Conservation (phyloP, 1,139 yeast species). For the Yueomyces sp. region DNA sequence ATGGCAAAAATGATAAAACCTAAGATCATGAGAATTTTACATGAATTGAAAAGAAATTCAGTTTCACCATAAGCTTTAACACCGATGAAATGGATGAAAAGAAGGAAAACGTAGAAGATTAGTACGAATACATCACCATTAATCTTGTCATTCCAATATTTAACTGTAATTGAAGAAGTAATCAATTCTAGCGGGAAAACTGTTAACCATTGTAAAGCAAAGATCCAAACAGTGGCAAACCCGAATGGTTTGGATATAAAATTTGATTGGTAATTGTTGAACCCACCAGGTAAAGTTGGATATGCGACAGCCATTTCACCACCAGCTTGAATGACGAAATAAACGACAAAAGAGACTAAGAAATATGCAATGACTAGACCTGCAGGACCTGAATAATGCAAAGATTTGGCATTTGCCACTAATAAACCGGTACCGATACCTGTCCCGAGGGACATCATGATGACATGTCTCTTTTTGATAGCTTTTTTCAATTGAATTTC, state of each 20-base stretch:
- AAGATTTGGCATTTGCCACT: constrained; percentile 59
- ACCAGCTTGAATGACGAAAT: constrained; percentile 59
- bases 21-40: constrained; percentile 44
- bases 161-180: constrained; percentile 58
- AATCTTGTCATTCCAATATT: constrained; percentile 45
- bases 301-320: constrained; percentile 72
- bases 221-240: constrained; percentile 68
- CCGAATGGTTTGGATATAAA: constrained; percentile 67
- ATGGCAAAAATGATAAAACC: constrained; percentile 54
- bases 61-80: constrained; percentile 63
- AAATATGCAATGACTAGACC: constrained; percentile 57
- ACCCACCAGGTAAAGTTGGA: constrained; percentile 64
- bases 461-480: constrained; percentile 34
- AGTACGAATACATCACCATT: constrained; percentile 55
- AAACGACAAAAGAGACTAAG: constrained; percentile 52
- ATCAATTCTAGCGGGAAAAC: constrained; percentile 66
- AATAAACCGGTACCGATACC: constrained; percentile 69
- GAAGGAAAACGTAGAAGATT: constrained; percentile 43
- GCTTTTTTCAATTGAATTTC: constrained; percentile 28
- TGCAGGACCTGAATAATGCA: constrained; percentile 66
- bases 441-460: constrained; percentile 69
- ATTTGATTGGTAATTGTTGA: constrained; percentile 52
- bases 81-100: constrained; percentile 46
- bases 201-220: constrained; percentile 67
- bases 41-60: constrained; percentile 43